Conservation (phyloP, 176 grass and related monocot genomes). For the Raddia guianensis region DNA sequence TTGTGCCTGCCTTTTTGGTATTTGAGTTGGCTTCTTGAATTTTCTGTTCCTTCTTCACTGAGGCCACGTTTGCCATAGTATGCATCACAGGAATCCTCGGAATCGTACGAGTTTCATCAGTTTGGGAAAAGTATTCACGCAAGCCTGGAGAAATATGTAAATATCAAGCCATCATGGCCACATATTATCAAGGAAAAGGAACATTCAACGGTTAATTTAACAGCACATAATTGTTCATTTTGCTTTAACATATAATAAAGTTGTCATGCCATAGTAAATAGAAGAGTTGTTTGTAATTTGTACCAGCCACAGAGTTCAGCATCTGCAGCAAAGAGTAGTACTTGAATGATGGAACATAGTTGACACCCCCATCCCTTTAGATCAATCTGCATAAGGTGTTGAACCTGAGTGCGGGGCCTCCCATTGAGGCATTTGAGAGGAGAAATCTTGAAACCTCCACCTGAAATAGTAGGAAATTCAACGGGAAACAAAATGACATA, state of each 20-base stretch:
- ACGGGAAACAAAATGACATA: conserved; percentile 30
- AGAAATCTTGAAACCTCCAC: conserved; percentile 98
- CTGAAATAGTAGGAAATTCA: conserved; percentile 47
- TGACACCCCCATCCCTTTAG: conserved; percentile 85
- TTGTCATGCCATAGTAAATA: conserved; percentile 31
- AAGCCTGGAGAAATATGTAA: conserved; percentile 66
- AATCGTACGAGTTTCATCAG: conserved; percentile 63
- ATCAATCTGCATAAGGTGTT: conserved; percentile 99
- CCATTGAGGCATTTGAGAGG: conserved; percentile 78
- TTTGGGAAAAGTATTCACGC: conserved; percentile 90
- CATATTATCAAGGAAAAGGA: conserved; percentile 18
- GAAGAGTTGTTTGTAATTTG: conserved; percentile 33
- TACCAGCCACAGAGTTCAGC: conserved; percentile 97
- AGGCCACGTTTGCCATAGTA: conserved; percentile 46
- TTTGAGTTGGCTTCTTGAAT: conserved; percentile 40
- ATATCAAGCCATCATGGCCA: conserved; percentile 3
- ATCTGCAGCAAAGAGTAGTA: conserved; percentile 96
- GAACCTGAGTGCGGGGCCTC: conserved; percentile 79
- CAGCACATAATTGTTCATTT: neutral
- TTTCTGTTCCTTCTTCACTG: conserved; percentile 57
- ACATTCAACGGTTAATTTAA: neutral
- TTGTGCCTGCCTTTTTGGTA: conserved; percentile 37
- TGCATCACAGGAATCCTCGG: conserved; percentile 82
- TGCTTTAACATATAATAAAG: conserved; percentile 3
- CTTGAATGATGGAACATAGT: conserved; percentile 87